A percentile compares a stretch with the other conserved stretches of the same genome.
phyloP scores from a whole-genome alignment of 805 yeast species.

The Zygotorulaspora sp. region DNA sequence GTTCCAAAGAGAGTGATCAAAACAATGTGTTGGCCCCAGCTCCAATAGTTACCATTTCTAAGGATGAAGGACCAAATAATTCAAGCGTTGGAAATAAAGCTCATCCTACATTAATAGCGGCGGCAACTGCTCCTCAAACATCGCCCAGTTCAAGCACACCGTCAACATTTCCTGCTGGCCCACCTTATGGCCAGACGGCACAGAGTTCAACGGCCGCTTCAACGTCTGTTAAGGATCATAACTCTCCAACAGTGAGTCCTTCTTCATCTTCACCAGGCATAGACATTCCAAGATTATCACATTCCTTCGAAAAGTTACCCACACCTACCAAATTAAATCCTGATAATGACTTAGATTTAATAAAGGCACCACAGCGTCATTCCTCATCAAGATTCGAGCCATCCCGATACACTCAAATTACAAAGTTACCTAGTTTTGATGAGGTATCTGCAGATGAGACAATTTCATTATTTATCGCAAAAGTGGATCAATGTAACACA shows the following conservation, averaged over 20 bases:
- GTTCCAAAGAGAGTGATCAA: neutral
- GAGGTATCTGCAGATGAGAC: slow-evolving; percentile 83
- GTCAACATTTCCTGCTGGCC: slow-evolving; percentile 1
- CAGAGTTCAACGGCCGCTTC: slow-evolving; percentile 7
- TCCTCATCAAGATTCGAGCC: slow-evolving; percentile 90
- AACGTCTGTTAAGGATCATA: slow-evolving; percentile 14
- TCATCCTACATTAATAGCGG: slow-evolving; percentile 30
- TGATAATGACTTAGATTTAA: slow-evolving; percentile 70
- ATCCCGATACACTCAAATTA: slow-evolving; percentile 57
- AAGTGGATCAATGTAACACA: slow-evolving; percentile 90
- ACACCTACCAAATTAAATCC: slow-evolving; percentile 55
- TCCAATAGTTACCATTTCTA: slow-evolving; percentile 18
- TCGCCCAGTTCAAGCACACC: slow-evolving; percentile 16
- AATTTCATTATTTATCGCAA: slow-evolving; percentile 67
- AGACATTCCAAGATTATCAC: slow-evolving; percentile 41
- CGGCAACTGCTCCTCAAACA: slow-evolving; percentile 22
- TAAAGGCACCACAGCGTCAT: slow-evolving; percentile 84
- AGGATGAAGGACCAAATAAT: slow-evolving; percentile 9
- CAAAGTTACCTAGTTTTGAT: slow-evolving; percentile 77
- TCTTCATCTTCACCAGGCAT: slow-evolving; percentile 27
- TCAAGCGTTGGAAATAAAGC: slow-evolving; percentile 7
- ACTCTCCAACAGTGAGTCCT: slow-evolving; percentile 18
- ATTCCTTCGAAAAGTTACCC: slow-evolving; percentile 52
- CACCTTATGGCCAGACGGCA: slow-evolving; percentile 10
- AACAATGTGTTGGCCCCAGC: slow-evolving; percentile 6